Conservation (phyloP, 148 eudicot genomes). For the Arctostaphylos glauca region DNA sequence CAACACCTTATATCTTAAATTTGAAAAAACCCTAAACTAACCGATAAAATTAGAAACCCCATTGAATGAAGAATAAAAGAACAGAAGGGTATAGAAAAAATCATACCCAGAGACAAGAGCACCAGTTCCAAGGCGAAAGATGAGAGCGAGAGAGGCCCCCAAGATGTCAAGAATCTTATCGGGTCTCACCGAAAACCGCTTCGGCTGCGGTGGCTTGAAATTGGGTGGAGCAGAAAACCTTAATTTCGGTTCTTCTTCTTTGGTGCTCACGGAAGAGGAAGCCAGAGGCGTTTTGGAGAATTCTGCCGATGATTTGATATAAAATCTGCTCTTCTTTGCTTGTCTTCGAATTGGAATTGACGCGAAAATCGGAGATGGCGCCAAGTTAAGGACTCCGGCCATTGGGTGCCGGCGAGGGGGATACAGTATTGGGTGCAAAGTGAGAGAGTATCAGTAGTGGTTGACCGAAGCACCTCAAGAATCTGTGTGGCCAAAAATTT, state of each 20-base stretch:
- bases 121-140: slow-evolving; percentile 48
- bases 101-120: slow-evolving; percentile 43
- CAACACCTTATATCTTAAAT: background rate
- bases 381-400: slow-evolving; percentile 40
- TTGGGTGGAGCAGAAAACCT: slow-evolving; percentile 36
- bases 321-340: background rate
- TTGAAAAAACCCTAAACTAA: background rate
- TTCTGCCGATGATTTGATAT: slow-evolving; percentile 25
- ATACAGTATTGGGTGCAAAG: background rate
- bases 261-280: slow-evolving; percentile 21
- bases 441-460: background rate
- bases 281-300: slow-evolving; percentile 25
- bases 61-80: background rate
- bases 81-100: background rate
- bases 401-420: slow-evolving; percentile 20
- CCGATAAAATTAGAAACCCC: background rate
- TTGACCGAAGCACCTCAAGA: too few species aligned
- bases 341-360: slow-evolving; percentile 16
- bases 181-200: slow-evolving; percentile 35
- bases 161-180: slow-evolving; percentile 39
- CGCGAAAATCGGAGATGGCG: slow-evolving; percentile 21
- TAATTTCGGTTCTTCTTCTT: background rate
- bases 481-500: background rate
- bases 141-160: slow-evolving; percentile 43
- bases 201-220: slow-evolving; percentile 46